phyloP scores from a whole-genome alignment of 345 rosid species.

The Hibiscus trionum region DNA sequence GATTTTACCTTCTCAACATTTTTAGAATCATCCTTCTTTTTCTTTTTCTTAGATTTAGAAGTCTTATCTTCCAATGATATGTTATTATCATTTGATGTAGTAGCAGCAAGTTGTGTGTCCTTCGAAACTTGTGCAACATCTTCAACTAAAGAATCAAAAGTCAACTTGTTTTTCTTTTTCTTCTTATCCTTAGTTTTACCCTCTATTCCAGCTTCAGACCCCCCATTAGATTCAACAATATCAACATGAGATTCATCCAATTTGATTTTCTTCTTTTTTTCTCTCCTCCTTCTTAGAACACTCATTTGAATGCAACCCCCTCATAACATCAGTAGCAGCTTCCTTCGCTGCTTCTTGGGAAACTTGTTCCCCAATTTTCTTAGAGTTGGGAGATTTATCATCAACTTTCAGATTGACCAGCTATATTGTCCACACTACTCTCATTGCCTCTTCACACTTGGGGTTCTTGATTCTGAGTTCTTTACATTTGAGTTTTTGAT shows the following conservation, averaged over 20 bases:
- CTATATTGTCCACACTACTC: conserved; percentile 1
- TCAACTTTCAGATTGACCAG: conserved; percentile 12
- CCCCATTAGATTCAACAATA: not conserved
- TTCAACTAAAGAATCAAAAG: conserved; percentile 11
- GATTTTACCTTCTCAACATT: no score
- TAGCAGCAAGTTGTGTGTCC: no score
- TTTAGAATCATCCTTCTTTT: not conserved
- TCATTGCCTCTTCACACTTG: not conserved
- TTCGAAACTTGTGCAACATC: not conserved
- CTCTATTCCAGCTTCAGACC: not conserved
- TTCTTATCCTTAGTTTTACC: conserved; percentile 39
- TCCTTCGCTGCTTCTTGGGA: conserved; percentile 6
- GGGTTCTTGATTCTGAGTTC: no score
- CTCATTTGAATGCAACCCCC: no score
- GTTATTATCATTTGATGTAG: not conserved
- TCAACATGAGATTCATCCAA: not conserved
- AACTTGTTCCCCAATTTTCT: not conserved
- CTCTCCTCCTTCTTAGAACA: not conserved
- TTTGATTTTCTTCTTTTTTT: no score
- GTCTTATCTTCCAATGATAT: conserved; percentile 16
- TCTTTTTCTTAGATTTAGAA: conserved; percentile 18
- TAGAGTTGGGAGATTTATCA: conserved; percentile 10
- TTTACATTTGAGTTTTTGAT: no score
- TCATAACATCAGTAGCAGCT: not conserved
- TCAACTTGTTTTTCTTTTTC: conserved; percentile 34